These are phyloP conservation scores for Pholiota microspora DNA, from an alignment of 768 basidiomycete genomes.

Conservation along the genomic window DNA sequence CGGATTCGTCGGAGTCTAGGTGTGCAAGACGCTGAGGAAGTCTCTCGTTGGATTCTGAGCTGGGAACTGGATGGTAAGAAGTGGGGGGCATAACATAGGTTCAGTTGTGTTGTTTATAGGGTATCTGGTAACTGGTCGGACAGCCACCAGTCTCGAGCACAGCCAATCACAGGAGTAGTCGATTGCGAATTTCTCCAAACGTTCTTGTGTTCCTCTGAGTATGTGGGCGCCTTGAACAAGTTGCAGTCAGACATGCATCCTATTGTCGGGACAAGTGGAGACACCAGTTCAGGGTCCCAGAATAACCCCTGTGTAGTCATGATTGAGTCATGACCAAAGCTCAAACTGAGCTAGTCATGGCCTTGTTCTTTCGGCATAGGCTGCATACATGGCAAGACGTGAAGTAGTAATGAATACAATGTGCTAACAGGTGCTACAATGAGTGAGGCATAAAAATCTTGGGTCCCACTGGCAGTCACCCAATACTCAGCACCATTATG, in stretches of 20 bases:
- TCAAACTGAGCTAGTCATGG: too few species aligned
- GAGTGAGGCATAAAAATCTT: too few species aligned
- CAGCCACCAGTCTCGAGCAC: conserved; percentile 12
- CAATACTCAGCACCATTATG: too few species aligned
- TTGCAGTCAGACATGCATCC: not conserved
- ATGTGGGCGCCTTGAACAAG: not conserved
- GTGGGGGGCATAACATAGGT: conserved; percentile 16
- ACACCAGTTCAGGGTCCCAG: not conserved
- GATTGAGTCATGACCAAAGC: too few species aligned
- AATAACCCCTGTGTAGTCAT: not conserved
- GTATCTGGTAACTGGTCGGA: conserved; percentile 11
- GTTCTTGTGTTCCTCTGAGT: not conserved
- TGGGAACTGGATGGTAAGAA: conserved; percentile 11
- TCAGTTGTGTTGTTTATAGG: conserved; percentile 16
- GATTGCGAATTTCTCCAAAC: not conserved
- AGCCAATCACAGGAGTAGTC: not conserved
- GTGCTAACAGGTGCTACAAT: too few species aligned
- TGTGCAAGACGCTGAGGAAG: conserved; percentile 5
- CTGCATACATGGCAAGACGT: too few species aligned
- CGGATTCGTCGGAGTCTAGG: conserved; percentile 23
- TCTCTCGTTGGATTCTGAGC: not conserved
- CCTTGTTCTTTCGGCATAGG: too few species aligned
- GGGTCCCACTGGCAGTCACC: too few species aligned
- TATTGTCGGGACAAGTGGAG: not conserved
- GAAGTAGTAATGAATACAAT: too few species aligned